Evolutionary conservation across 139 green algal species (phyloP).

Genomic region (Chlorella sp.): DNA sequence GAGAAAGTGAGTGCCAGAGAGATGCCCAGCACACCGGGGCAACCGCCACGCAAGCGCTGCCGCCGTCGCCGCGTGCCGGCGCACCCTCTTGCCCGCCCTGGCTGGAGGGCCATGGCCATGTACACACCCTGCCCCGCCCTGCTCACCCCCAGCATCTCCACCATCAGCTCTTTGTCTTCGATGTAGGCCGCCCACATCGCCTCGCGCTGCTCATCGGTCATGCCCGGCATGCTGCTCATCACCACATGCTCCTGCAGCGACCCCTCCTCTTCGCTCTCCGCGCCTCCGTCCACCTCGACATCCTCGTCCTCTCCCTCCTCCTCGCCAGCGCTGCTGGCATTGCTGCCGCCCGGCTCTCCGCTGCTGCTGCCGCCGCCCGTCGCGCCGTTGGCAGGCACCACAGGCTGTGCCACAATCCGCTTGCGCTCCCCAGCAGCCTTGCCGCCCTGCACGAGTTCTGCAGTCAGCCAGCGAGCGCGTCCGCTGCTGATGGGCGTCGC

Average conservation of each 20-base stretch:
- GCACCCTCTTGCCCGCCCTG: too few relatives aligned
- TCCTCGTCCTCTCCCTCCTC: neutral
- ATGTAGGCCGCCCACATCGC: slow-evolving; percentile 44
- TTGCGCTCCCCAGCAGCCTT: neutral
- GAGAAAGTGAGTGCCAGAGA: too few relatives aligned
- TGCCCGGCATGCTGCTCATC: neutral
- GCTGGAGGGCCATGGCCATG: too few relatives aligned
- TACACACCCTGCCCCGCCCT: too few relatives aligned
- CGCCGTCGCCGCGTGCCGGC: too few relatives aligned
- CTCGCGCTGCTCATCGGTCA: slow-evolving; percentile 30
- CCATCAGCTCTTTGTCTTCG: slow-evolving; percentile 41
- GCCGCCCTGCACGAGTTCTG: too few relatives aligned
- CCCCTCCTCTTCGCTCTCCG: neutral
- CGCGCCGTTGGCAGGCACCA: neutral
- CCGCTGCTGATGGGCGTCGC: neutral
- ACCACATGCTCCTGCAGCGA: slow-evolving; percentile 1
- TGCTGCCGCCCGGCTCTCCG: neutral
- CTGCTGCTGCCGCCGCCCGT: neutral
- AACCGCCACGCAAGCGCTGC: too few relatives aligned
- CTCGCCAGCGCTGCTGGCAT: too few relatives aligned
- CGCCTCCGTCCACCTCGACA: neutral
- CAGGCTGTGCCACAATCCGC: neutral
- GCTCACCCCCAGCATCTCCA: slow-evolving; percentile 42
- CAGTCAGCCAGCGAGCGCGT: neutral
- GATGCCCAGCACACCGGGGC: too few relatives aligned